phyloP scores from a whole-genome alignment of 2,329 filamentous ascomycete species.

The Paramyrothecium roridum region DNA sequence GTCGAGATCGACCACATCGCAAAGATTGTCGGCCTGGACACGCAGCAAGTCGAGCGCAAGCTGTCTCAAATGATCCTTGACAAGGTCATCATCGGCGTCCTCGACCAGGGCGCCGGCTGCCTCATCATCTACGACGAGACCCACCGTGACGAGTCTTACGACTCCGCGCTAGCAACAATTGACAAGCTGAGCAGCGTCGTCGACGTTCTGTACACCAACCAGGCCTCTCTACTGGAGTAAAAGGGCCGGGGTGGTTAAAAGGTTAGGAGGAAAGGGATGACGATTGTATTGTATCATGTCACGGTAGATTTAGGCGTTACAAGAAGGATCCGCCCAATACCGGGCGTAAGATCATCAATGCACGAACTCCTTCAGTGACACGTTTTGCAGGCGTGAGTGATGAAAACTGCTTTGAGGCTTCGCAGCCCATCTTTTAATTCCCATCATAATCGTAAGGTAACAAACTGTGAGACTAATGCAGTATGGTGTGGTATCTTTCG shows the following conservation, averaged over 20 bases:
- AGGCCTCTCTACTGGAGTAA: constrained; percentile 91
- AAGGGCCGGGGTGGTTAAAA: constrained; percentile 5
- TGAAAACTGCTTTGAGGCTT: not conserved
- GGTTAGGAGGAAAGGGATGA: constrained; percentile 5
- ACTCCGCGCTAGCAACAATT: constrained; percentile 89
- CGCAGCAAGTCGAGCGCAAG: constrained; percentile 95
- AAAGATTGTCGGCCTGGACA: constrained; percentile 95
- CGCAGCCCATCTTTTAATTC: not conserved
- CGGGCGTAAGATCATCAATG: constrained; percentile 12
- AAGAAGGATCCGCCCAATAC: constrained; percentile 18
- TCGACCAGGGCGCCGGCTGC: constrained; percentile 97
- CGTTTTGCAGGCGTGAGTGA: constrained; percentile 1
- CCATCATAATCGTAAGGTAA: not conserved
- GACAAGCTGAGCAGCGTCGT: constrained; percentile 97
- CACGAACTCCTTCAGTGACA: constrained; percentile 9
- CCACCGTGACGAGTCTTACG: constrained; percentile 88
- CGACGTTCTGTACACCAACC: constrained; percentile 95
- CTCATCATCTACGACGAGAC: constrained; percentile 97
- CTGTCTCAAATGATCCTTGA: constrained; percentile 99
- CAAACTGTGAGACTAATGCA: not conserved
- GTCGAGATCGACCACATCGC: constrained; percentile 97
- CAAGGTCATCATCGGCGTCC: constrained; percentile 95
- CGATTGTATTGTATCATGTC: constrained; percentile 23
- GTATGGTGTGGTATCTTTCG: constrained; percentile 1
- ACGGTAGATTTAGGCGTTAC: constrained; percentile 26